Percentiles rank a stretch among this genome's conserved stretches.
phyloP scores from a whole-genome alignment of 768 basidiomycete species.

The Mycena crocata region DNA sequence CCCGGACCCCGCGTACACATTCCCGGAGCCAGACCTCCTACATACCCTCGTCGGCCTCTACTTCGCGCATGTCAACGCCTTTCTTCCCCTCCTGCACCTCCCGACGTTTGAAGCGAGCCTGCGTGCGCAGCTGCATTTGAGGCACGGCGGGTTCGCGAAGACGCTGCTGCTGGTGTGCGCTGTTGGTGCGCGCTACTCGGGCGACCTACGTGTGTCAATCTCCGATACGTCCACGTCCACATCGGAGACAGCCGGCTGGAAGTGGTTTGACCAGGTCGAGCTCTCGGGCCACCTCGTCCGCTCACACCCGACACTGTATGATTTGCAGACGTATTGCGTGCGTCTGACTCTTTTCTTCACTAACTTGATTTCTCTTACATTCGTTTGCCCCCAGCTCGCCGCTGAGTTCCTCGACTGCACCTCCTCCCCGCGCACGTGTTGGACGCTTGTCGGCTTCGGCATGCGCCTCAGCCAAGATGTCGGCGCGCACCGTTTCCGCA shows the following conservation, averaged over 20 bases:
- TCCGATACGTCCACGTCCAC: slow-evolving; percentile 47
- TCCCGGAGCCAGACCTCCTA: slow-evolving; percentile 67
- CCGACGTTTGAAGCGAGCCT: slow-evolving; percentile 70
- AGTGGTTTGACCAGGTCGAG: slow-evolving; percentile 76
- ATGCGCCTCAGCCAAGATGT: slow-evolving; percentile 61
- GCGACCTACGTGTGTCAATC: slow-evolving; percentile 61
- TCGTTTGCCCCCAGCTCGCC: slow-evolving; percentile 53
- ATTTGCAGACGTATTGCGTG: slow-evolving; percentile 76
- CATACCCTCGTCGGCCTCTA: slow-evolving; percentile 68
- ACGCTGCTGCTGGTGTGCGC: slow-evolving; percentile 80
- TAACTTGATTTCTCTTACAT: neutral
- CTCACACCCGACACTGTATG: slow-evolving; percentile 72
- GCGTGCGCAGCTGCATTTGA: slow-evolving; percentile 51
- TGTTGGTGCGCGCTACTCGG: slow-evolving; percentile 65
- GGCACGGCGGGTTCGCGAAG: slow-evolving; percentile 62
- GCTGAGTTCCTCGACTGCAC: slow-evolving; percentile 62
- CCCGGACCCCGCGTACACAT: slow-evolving; percentile 44
- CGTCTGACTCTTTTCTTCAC: slow-evolving; percentile 35
- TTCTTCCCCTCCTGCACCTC: slow-evolving; percentile 77
- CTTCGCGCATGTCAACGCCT: slow-evolving; percentile 66
- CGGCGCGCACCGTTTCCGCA: slow-evolving; percentile 68
- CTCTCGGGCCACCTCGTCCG: slow-evolving; percentile 71
- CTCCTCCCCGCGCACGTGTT: slow-evolving; percentile 69
- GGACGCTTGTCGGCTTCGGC: slow-evolving; percentile 70
- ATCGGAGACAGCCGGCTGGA: slow-evolving; percentile 68